Conservation (phyloP, 768 basidiomycete species). For the Pleurotus salmoneostramineus region DNA sequence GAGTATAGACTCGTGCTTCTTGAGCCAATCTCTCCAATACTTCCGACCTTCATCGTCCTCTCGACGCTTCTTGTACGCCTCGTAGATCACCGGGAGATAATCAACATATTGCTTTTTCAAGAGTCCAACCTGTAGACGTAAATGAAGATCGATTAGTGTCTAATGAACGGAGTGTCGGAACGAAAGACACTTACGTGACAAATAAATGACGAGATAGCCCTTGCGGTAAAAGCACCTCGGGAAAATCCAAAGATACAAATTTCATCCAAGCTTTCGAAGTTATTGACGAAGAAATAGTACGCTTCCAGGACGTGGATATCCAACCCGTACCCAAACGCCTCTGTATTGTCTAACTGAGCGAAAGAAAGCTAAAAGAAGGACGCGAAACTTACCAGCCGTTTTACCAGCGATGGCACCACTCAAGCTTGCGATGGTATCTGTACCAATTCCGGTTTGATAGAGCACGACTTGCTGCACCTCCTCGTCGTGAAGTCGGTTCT, state of each 20-base stretch:
- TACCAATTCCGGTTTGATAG: background rate
- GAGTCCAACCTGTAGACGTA: background rate
- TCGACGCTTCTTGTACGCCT: background rate
- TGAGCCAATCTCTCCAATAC: background rate
- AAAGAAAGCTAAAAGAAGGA: background rate
- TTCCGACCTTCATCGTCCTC: background rate
- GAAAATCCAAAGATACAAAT: background rate
- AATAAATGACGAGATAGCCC: slow-evolving; percentile 6
- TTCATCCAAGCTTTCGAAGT: background rate
- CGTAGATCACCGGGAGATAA: background rate
- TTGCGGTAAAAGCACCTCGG: slow-evolving; percentile 9
- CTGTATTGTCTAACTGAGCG: background rate
- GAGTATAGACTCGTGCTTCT: background rate
- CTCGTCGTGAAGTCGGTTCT: background rate
- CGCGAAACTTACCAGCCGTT: background rate
- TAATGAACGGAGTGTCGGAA: background rate
- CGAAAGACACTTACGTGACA: background rate
- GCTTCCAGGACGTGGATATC: slow-evolving; percentile 6
- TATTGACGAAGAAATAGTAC: slow-evolving; percentile 7
- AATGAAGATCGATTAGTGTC: background rate
- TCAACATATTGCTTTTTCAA: background rate
- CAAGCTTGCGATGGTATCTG: background rate
- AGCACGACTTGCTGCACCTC: slow-evolving; percentile 4
- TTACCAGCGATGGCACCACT: background rate
- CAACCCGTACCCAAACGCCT: background rate